Evolutionary conservation across 306 rosid genomes (phyloP).

Genomic region (Adenanthera pavonina): DNA sequence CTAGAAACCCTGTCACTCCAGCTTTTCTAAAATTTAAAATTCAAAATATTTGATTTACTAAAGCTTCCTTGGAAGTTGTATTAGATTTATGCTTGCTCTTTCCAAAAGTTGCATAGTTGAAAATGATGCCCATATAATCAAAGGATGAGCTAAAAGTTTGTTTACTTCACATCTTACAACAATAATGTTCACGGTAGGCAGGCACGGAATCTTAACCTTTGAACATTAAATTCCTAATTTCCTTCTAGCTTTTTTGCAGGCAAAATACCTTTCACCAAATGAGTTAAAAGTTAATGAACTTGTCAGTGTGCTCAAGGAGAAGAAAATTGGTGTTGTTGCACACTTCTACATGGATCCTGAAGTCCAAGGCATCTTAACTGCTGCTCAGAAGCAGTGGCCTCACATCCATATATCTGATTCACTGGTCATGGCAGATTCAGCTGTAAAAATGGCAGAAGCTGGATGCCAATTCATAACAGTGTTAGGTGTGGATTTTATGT

Average conservation of each 20-base stretch:
- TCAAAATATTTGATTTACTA: background rate
- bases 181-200: background rate
- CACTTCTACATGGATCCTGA: constrained; percentile 99
- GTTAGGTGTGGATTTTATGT: constrained; percentile 97
- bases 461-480: constrained; percentile 89
- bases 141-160: constrained; percentile 1
- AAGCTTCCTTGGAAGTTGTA: background rate
- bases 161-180: background rate
- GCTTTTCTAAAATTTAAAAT: background rate
- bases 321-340: constrained; percentile 94
- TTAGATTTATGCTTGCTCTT: background rate
- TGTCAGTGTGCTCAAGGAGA: constrained; percentile 71
- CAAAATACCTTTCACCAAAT: constrained; percentile 76
- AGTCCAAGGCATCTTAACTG: constrained; percentile 89
- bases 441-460: constrained; percentile 85
- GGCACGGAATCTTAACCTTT: constrained; percentile 24
- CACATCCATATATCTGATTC: constrained; percentile 97
- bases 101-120: background rate
- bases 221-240: constrained; percentile 43
- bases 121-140: background rate
- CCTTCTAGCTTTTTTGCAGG: constrained; percentile 65
- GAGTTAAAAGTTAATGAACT: constrained; percentile 68
- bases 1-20: background rate
- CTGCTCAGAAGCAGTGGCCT: constrained; percentile 98
- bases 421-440: constrained; percentile 94